Evolutionary conservation across 1,284 basidiomycete species (phyloP).

Genomic region (Thelephora terrestris): DNA sequence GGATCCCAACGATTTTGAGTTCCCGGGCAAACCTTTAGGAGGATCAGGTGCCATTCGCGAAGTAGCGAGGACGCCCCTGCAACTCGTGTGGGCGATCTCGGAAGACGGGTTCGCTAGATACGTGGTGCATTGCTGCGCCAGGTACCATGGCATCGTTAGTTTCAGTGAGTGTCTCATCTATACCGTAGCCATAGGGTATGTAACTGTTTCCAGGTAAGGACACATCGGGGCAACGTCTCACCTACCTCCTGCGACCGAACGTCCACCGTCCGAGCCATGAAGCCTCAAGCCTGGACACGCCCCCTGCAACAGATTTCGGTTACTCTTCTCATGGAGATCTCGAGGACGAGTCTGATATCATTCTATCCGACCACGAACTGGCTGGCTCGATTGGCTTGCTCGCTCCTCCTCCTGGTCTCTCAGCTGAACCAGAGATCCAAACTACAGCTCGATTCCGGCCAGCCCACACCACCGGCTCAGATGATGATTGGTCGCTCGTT

Average conservation of each 20-base stretch:
- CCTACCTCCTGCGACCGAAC: constrained; percentile 70
- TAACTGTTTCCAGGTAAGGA: constrained; percentile 51
- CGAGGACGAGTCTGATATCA: constrained; percentile 40
- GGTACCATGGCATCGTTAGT: constrained; percentile 68
- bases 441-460: constrained; percentile 12
- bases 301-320: constrained; percentile 53
- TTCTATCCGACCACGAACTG: constrained; percentile 37
- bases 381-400: constrained; percentile 28
- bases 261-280: constrained; percentile 46
- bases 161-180: constrained; percentile 49
- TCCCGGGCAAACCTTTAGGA: constrained; percentile 38
- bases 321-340: constrained; percentile 21
- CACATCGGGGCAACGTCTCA: constrained; percentile 47
- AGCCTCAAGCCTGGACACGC: constrained; percentile 45
- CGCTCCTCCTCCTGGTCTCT: constrained; percentile 22
- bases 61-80: constrained; percentile 49
- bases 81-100: constrained; percentile 59
- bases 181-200: not conserved
- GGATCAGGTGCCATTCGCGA: constrained; percentile 48
- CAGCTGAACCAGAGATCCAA: constrained; percentile 18
- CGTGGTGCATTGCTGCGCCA: constrained; percentile 70
- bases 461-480: constrained; percentile 10
- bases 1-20: constrained; percentile 17
- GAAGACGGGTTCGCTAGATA: constrained; percentile 67
- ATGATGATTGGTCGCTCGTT: constrained; percentile 20